Conservation (phyloP, 2,329 filamentous ascomycete species). For the Epichloe scottii region DNA sequence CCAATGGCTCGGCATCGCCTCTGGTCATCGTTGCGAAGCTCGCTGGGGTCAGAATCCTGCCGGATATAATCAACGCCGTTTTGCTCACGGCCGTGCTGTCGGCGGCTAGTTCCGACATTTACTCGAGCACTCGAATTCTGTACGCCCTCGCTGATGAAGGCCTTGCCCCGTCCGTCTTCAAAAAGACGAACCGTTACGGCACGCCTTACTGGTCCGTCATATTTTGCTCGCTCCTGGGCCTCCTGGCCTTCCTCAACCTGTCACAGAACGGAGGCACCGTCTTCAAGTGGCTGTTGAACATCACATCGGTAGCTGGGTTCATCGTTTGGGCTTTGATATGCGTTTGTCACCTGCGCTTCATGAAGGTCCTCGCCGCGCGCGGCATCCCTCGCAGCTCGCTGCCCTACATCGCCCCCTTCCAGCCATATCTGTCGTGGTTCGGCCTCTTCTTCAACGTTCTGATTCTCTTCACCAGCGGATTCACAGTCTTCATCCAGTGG, state of each 20-base stretch:
- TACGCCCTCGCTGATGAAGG: slow-evolving; percentile 53
- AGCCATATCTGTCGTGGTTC: slow-evolving; percentile 53
- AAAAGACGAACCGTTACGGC: slow-evolving; percentile 45
- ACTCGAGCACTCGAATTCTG: slow-evolving; percentile 57
- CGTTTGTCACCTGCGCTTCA: slow-evolving; percentile 52
- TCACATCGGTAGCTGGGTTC: slow-evolving; percentile 55
- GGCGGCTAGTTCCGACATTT: slow-evolving; percentile 66
- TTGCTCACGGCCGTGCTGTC: slow-evolving; percentile 68
- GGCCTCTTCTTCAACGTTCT: slow-evolving; percentile 53
- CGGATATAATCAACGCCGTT: slow-evolving; percentile 64
- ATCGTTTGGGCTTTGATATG: slow-evolving; percentile 59
- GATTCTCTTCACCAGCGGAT: slow-evolving; percentile 56
- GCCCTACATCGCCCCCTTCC: slow-evolving; percentile 47
- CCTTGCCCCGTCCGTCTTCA: slow-evolving; percentile 48
- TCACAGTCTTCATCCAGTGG: slow-evolving; percentile 55
- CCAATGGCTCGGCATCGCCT: slow-evolving; percentile 52
- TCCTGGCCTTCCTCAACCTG: slow-evolving; percentile 57
- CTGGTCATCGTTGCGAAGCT: slow-evolving; percentile 48
- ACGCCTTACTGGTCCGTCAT: slow-evolving; percentile 51
- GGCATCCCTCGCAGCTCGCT: slow-evolving; percentile 43
- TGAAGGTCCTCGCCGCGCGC: slow-evolving; percentile 43
- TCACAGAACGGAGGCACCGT: slow-evolving; percentile 44
- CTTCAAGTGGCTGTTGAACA: slow-evolving; percentile 63
- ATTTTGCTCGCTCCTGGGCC: slow-evolving; percentile 40
- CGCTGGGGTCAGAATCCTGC: slow-evolving; percentile 51